Evolutionary conservation across 2,329 filamentous ascomycete species (phyloP), one percentile per base, ranked within the genome.

Genomic region (Clarireedia monteithiana): DNA sequence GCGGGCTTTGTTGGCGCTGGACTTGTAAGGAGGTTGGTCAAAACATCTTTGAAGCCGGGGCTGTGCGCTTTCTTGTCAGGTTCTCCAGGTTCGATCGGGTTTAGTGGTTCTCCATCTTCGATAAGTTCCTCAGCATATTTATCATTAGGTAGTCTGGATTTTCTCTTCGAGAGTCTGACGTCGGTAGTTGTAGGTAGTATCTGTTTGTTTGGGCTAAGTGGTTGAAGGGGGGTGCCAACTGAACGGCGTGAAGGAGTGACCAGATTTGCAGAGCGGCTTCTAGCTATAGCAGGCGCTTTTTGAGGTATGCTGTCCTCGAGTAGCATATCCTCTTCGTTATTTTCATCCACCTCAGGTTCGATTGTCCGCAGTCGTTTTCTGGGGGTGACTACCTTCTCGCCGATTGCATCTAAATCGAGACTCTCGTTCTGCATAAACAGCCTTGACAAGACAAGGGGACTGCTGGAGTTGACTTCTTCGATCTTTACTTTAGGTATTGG

Each of bases 341-440:
- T 52, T 30, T 27, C 39, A 15, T 27, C 40, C 24, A 30, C 30
- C 15, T 46, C 4, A 17, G 1, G 46, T 17, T 42, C 5, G 20
- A 56, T 39, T 50, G 27, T 34, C 23, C 56, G 60, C 2, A 59
- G 61, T 46, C 56, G 62, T 57, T 70, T 71, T 55, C 64, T 68
- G 1, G 69, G 69, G 7, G 69, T 71, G 42, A 60, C 56, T 12
- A 68, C 61, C 52, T 68, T 69, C 40, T 66, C 58, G 4, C 69
- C 69, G 57, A 70, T 68, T 20, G 70, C 68, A 58, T 71, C 69
- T 10, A 71, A 61, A 56, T 71, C 69, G 24, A 71, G 61, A 50
- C 67, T 70, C 9, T 70, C 68, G 17, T 54, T 56, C 5, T 45
- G 50, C 30, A 57, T 50, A n/a, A 64, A 47, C 42, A 53, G 34